These are phyloP conservation scores for Termitomyces sp. DNA, from an alignment of 768 basidiomycete species.

Conservation along the genomic window DNA sequence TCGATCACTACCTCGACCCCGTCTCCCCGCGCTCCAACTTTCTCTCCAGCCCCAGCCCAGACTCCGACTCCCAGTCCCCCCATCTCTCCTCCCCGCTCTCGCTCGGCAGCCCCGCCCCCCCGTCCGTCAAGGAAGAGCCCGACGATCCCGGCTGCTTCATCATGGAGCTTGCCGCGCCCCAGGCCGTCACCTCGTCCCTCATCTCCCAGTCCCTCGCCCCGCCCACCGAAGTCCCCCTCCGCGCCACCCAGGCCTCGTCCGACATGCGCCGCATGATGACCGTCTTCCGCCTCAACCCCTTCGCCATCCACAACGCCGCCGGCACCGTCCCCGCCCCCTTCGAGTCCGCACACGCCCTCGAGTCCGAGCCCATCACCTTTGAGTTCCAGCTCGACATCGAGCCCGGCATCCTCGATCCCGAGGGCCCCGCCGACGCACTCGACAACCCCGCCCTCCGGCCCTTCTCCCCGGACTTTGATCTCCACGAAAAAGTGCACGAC, in stretches of 20 bases:
- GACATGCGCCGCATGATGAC: conserved; percentile 78
- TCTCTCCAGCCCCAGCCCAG: conserved; percentile 10
- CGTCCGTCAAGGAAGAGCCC: conserved; percentile 35
- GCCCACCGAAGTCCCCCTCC: conserved; percentile 66
- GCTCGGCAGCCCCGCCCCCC: conserved; percentile 9
- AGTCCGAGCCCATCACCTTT: conserved; percentile 56
- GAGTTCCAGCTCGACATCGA: conserved; percentile 59
- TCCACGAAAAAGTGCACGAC: conserved; percentile 15
- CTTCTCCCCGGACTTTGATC: conserved; percentile 38
- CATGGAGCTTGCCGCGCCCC: conserved; percentile 34
- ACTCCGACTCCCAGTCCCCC: background rate
- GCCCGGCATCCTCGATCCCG: conserved; percentile 15
- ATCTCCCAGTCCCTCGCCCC: conserved; percentile 42
- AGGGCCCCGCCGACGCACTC: background rate
- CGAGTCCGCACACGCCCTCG: conserved; percentile 55
- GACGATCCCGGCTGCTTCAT: conserved; percentile 40
- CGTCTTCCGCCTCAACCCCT: conserved; percentile 73
- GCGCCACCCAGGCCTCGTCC: conserved; percentile 68
- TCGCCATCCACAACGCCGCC: conserved; percentile 57
- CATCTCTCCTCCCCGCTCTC: conserved; percentile 1
- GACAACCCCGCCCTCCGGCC: conserved; percentile 22
- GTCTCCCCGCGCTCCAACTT: too few species aligned
- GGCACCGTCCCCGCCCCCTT: conserved; percentile 31
- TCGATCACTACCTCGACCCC: conserved; percentile 21
- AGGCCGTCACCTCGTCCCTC: conserved; percentile 13